Base-by-base conservation (phyloP, 148 eudicot genomes). In the Chenopodium album region DNA sequence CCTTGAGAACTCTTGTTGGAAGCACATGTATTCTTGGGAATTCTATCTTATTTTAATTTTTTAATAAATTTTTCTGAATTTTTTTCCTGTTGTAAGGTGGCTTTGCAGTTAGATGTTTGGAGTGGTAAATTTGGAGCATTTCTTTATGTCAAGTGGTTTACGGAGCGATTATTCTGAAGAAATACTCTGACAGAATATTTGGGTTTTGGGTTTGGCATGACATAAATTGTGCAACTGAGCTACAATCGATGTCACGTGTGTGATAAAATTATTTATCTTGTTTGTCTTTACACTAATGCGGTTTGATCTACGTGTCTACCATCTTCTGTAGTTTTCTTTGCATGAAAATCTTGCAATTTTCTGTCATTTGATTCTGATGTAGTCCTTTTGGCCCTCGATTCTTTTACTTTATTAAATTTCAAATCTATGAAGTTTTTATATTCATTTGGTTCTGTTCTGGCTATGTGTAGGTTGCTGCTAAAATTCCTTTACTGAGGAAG, bases 401-500 rank as follows among this genome's bases (percentile, higher is more conserved):
- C 7, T 48, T 50, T 20, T 37, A 72, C 76, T 56, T 66, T 17
- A 29, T 56, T 56, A 4, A 12, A 1, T 56, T 23, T 48, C 64
- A 63, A 20, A 29, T 14, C 14, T 62, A 44, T 28, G 72, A 44
- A 26, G 8, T 1, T 65, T 3, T 32, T 66, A 62, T 80, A 50
- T 9, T 50, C 9, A 2, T 11, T 59, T 76, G 29, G 28, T 71
- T 37, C 29, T 54, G 68, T 31, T 34, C 41, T 62, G 29, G 12
- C 2, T 17, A 52, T 37, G 6, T 82, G 59, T 88, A 96, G 97
- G 92, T 41, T 76, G 70, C 84, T 76, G 78, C 76, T 71, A 85
- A 88, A 20, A 78, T 90, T 76, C 65, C 87, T 82, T 83, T 82
- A 29, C 80, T 90, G 86, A 81, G 78, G 85, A 85, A 88, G 85